phyloP scores from a whole-genome alignment of 2,329 filamentous ascomycete genomes.

The Coleophoma cylindrospora region DNA sequence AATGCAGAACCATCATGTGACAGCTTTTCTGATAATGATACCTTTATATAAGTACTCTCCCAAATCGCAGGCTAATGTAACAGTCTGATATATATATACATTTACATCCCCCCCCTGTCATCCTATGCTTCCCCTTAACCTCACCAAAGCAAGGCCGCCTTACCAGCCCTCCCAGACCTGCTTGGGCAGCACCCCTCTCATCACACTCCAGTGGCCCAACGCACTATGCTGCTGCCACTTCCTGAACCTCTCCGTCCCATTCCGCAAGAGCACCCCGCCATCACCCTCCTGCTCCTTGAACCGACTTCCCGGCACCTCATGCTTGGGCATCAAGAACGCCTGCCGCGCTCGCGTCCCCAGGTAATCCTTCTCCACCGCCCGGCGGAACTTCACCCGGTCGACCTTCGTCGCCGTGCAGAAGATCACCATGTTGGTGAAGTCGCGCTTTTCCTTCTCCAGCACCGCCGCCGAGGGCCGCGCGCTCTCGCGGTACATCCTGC shows the following conservation, averaged over 20 bases:
- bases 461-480: constrained; percentile 43
- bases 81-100: neutral
- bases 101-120: neutral
- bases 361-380: constrained; percentile 59
- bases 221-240: constrained; percentile 73
- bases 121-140: neutral
- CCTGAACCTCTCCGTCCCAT: constrained; percentile 45
- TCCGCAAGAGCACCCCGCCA: constrained; percentile 13
- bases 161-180: constrained; percentile 86
- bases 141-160: constrained; percentile 13
- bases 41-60: too few relatives aligned
- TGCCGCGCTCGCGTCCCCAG: constrained; percentile 66
- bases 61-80: neutral
- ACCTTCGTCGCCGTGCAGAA: constrained; percentile 57
- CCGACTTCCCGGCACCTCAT: constrained; percentile 51
- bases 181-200: constrained; percentile 76
- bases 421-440: constrained; percentile 95
- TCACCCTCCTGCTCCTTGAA: constrained; percentile 9
- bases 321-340: constrained; percentile 65
- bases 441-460: constrained; percentile 44
- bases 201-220: constrained; percentile 83
- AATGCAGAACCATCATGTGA: too few relatives aligned
- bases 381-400: constrained; percentile 55
- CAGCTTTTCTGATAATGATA: too few relatives aligned
- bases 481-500: constrained; percentile 83